Evolutionary conservation across 2,329 filamentous ascomycete species (phyloP), one percentile per base, ranked within the genome.

Genomic region (Exophiala aquamarina): DNA sequence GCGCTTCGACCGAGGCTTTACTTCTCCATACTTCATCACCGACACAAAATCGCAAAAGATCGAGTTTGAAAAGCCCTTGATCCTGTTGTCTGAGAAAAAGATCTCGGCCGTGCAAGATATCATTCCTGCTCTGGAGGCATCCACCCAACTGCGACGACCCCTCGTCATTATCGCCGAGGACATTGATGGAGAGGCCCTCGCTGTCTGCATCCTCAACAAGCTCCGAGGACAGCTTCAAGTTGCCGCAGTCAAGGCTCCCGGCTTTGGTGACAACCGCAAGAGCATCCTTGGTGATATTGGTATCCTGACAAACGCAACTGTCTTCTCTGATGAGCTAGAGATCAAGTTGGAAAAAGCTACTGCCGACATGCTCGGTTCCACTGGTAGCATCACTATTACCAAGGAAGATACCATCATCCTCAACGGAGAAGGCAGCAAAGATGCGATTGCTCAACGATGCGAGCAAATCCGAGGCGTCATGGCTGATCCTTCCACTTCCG

Each of bases 261-360:
- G 93, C 72, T 98, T 98, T 70, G 93, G 93, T 74, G 93, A 98
- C 80, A 98, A 98, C 88, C 88, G 93, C 78, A 98, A 98, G 86
- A 96, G 89, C 63, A 95, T 98, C 71, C 89, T 98, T 36, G 93
- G 93, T 65, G 93, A 98, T 72, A 82, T 98, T 63, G 93, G 86
- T 69, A 85, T 97, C 63, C 83, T 98, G 54, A 97, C 92, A 74
- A 95, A 96, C 75, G 89, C 87, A 67, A 95, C 87, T 61, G 93
- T 98, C 74, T 98, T 98, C 82, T 91, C 85, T 50, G 93, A 97
- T 51, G 93, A 98, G 81, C 87, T 98, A 55, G 93, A 97, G 66
- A 84, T 97, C 72, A 98, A 98, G 84, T 87, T 98, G 47, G 93
- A 98, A 79, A 98, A 97, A 84, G 86, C 89, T 53, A 97, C 91